Evolutionary conservation across 441 rosid species (phyloP).

Genomic region (Rhodomyrtus psidioides): DNA sequence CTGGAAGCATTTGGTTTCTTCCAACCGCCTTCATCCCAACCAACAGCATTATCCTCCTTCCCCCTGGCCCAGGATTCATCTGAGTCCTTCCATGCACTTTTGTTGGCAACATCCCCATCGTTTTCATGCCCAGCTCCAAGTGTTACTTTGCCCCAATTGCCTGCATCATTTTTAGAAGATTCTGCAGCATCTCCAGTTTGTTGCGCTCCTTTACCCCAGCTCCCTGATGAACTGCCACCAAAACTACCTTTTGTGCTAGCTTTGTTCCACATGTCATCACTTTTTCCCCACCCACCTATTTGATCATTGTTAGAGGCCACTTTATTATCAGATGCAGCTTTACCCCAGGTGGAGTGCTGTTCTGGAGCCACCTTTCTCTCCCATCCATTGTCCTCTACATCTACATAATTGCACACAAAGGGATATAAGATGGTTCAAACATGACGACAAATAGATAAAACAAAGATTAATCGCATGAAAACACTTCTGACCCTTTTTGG

Average conservation of each 20-base stretch:
- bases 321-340: constrained; percentile 30
- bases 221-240: constrained; percentile 19
- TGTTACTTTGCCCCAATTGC: constrained; percentile 26
- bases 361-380: constrained; percentile 24
- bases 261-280: constrained; percentile 44
- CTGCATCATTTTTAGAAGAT: constrained; percentile 14
- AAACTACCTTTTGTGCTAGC: constrained; percentile 24
- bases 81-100: background rate
- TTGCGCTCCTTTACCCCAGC: constrained; percentile 37
- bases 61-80: constrained; percentile 3
- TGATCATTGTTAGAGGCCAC: constrained; percentile 24
- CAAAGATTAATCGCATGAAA: background rate
- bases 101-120: background rate
- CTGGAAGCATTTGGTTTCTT: constrained; percentile 11
- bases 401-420: constrained; percentile 1
- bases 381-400: constrained; percentile 37
- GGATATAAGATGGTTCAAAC: background rate
- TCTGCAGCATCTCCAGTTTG: constrained; percentile 15
- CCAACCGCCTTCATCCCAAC: constrained; percentile 26
- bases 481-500: constrained; percentile 22
- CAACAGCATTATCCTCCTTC: constrained; percentile 16
- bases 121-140: constrained; percentile 1
- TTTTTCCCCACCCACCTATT: constrained; percentile 26
- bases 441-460: background rate
- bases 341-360: constrained; percentile 46